phyloP scores from a whole-genome alignment of 2,329 filamentous ascomycete species.

The Fusarium floridanum region DNA sequence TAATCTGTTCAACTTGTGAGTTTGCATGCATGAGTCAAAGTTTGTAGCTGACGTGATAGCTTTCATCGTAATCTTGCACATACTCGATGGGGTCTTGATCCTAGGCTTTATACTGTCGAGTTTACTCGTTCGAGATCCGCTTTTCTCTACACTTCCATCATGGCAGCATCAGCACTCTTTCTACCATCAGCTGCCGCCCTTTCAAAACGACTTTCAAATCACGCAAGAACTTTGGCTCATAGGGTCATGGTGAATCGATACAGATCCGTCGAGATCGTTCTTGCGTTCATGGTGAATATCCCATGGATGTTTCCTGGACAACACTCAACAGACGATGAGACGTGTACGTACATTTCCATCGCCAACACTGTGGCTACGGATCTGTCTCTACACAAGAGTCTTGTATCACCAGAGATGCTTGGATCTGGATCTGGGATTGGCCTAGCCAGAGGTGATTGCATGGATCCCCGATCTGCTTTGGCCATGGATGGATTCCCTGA shows the following conservation, averaged over 20 bases:
- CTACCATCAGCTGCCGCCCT: constrained; percentile 73
- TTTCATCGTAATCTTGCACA: constrained; percentile 79
- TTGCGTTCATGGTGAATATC: constrained; percentile 81
- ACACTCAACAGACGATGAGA: constrained; percentile 79
- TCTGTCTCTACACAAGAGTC: constrained; percentile 76
- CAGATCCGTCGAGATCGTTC: constrained; percentile 79
- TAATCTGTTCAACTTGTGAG: constrained; percentile 74
- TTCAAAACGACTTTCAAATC: constrained; percentile 74
- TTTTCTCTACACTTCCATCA: constrained; percentile 79
- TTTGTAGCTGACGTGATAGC: constrained; percentile 53
- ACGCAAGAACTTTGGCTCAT: constrained; percentile 72
- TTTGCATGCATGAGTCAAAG: constrained; percentile 1
- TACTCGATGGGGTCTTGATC: constrained; percentile 80
- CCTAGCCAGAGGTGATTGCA: constrained; percentile 74
- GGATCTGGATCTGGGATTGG: constrained; percentile 59
- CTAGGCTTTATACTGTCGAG: constrained; percentile 71
- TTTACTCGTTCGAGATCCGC: constrained; percentile 77
- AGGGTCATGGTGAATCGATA: constrained; percentile 72
- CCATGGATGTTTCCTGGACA: constrained; percentile 80
- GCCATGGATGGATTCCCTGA: constrained; percentile 76
- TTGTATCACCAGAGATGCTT: constrained; percentile 65
- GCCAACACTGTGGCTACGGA: constrained; percentile 78
- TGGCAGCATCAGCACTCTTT: constrained; percentile 77
- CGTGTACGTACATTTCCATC: constrained; percentile 77
- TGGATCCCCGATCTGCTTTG: constrained; percentile 75